These are phyloP conservation scores for Boletus eberwhitei DNA, from an alignment of 768 basidiomycete genomes.

Conservation along the genomic window DNA sequence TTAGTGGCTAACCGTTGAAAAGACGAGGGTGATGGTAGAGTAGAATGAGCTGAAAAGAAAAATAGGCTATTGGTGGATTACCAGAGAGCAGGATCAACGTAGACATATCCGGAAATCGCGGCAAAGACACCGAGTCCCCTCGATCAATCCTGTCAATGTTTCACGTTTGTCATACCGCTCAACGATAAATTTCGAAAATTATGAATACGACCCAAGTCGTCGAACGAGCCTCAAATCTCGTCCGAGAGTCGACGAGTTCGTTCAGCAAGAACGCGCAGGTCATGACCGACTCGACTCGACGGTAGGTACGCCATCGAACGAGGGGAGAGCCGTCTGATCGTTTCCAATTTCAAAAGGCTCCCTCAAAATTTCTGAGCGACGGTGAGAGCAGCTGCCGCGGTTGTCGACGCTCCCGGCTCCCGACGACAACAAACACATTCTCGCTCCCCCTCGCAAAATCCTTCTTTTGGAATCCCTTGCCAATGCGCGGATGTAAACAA, in stretches of 20 bases:
- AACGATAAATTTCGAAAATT: slow-evolving; percentile 13
- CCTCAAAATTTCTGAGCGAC: slow-evolving; percentile 23
- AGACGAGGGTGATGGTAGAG: no score
- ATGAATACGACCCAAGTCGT: slow-evolving; percentile 7
- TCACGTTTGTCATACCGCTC: slow-evolving; percentile 35
- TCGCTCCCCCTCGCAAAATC: slow-evolving; percentile 18
- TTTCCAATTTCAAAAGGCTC: slow-evolving; percentile 25
- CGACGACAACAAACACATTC: slow-evolving; percentile 24
- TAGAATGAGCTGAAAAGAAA: background rate
- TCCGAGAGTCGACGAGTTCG: no score
- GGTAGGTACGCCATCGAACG: no score
- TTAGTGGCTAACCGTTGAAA: background rate
- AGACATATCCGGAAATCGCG: slow-evolving; percentile 34
- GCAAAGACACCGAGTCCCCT: slow-evolving; percentile 29
- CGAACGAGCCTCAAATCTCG: background rate
- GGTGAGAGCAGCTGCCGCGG: slow-evolving; percentile 20
- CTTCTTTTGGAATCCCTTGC: slow-evolving; percentile 20
- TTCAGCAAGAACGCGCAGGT: no score
- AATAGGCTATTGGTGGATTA: slow-evolving; percentile 33
- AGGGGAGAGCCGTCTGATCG: slow-evolving; percentile 7
- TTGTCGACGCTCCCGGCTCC: slow-evolving; percentile 22
- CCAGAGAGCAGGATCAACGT: slow-evolving; percentile 38
- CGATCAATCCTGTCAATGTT: slow-evolving; percentile 45
- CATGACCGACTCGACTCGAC: no score
- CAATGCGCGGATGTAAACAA: slow-evolving; percentile 32